Conservation (phyloP, 805 yeast genomes). For the Starmerella bombi region DNA sequence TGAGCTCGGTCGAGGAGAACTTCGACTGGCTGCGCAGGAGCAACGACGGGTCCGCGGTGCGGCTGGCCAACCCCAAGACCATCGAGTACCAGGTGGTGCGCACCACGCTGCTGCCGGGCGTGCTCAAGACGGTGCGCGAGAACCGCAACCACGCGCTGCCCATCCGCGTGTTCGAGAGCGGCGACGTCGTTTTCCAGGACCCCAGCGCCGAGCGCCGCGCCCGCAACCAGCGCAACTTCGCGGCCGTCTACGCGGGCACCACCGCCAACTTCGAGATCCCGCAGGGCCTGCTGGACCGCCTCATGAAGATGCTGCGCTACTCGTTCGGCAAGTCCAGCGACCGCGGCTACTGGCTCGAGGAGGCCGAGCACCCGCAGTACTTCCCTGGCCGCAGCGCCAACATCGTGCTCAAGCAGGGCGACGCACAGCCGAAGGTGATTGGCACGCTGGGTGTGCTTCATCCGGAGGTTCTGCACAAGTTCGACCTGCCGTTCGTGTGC, state of each 20-base stretch:
- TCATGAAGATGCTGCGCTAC: conserved; percentile 92
- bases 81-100: conserved; percentile 95
- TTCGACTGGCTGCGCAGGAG: conserved; percentile 64
- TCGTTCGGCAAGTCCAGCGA: conserved; percentile 47
- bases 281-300: conserved; percentile 87
- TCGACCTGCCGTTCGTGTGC: conserved; percentile 88
- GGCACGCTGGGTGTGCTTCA: conserved; percentile 92
- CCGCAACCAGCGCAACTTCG: conserved; percentile 85
- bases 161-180: conserved; percentile 85
- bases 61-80: conserved; percentile 92
- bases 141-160: conserved; percentile 93
- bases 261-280: conserved; percentile 87
- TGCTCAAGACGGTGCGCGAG: conserved; percentile 87
- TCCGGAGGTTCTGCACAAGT: conserved; percentile 77
- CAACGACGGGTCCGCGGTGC: conserved; percentile 65
- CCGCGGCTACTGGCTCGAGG: conserved; percentile 48
- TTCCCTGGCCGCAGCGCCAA: conserved; percentile 98
- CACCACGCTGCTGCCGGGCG: conserved; percentile 86
- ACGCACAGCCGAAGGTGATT: conserved; percentile 26
- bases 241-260: conserved; percentile 88
- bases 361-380: conserved; percentile 40
- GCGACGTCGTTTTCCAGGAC: conserved; percentile 85
- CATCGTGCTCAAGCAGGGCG: conserved; percentile 43
- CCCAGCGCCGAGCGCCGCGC: conserved; percentile 74
- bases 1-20: conserved; percentile 95